A percentile compares a stretch with the other conserved stretches of the same genome.
Evolutionary conservation across 208 protist species (phyloP).

Genomic region (Borovskyia barvae): DNA sequence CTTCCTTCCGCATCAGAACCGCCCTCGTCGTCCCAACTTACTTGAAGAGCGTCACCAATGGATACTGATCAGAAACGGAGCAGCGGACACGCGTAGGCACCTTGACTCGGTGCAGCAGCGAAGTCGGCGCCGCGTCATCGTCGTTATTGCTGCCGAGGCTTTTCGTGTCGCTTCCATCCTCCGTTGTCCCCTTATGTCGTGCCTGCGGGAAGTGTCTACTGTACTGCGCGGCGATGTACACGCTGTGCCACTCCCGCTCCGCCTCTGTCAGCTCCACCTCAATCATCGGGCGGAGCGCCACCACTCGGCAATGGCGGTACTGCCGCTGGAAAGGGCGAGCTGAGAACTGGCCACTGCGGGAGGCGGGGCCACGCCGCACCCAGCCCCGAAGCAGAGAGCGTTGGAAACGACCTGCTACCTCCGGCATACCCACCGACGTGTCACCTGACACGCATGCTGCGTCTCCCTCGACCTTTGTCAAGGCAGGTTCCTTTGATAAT

Average conservation of each 20-base stretch:
- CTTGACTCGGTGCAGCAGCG: background rate
- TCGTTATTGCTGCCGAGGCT: too few species aligned
- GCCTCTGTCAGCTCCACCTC: conserved; percentile 27
- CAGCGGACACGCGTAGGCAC: conserved; percentile 29
- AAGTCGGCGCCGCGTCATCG: background rate
- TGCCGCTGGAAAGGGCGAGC: conserved; percentile 31
- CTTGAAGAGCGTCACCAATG: conserved; percentile 58
- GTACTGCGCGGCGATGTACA: conserved; percentile 15
- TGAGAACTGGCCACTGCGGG: conserved; percentile 37
- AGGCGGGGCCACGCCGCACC: conserved; percentile 19
- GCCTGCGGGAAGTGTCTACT: background rate
- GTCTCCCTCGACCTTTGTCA: background rate
- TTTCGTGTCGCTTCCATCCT: conserved; percentile 3
- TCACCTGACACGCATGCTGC: background rate
- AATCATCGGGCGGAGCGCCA: conserved; percentile 54
- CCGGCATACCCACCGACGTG: conserved; percentile 23
- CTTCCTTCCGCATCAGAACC: too few species aligned
- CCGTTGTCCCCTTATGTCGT: background rate
- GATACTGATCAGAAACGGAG: conserved; percentile 73
- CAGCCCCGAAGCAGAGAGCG: conserved; percentile 57
- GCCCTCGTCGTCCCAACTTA: too few species aligned
- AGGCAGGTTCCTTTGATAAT: too few species aligned
- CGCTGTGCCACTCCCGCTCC: conserved; percentile 47
- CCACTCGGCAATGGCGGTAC: conserved; percentile 43
- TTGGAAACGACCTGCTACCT: conserved; percentile 73